Percentiles rank a stretch among this genome's conserved stretches.
phyloP scores from a whole-genome alignment of 371 early-diverging fungal species.

The Chytridiales sp. region DNA sequence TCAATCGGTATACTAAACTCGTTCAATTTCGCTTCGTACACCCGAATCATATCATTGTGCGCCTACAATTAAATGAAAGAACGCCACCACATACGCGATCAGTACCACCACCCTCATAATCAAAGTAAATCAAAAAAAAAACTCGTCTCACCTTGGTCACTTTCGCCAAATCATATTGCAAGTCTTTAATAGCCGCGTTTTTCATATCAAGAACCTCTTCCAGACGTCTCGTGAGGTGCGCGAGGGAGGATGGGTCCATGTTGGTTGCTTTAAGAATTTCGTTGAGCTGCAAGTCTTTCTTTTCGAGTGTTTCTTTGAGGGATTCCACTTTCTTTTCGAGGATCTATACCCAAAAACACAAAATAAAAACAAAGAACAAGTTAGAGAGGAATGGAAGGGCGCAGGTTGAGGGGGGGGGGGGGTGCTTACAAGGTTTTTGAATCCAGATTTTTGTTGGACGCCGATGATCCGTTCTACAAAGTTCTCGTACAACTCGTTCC shows the following conservation, averaged over 20 bases:
- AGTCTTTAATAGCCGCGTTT: constrained; percentile 53
- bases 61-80: constrained; percentile 33
- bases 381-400: too few species aligned
- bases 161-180: constrained; percentile 57
- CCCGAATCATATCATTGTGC: constrained; percentile 56
- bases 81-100: too few species aligned
- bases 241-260: constrained; percentile 51
- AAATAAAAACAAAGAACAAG: constrained; percentile 8
- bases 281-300: constrained; percentile 58
- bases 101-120: too few species aligned
- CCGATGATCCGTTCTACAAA: constrained; percentile 56
- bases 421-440: constrained; percentile 53
- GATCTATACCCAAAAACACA: constrained; percentile 30
- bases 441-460: constrained; percentile 61
- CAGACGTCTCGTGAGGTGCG: constrained; percentile 48
- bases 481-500: constrained; percentile 55
- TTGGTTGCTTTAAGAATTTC: constrained; percentile 58
- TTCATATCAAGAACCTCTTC: constrained; percentile 57
- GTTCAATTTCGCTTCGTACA: constrained; percentile 57
- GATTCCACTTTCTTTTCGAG: constrained; percentile 58
- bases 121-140: neutral
- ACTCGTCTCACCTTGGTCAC: constrained; percentile 48
- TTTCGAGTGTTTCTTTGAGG: constrained; percentile 53
- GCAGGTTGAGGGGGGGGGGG: too few species aligned
- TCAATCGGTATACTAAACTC: constrained; percentile 56